A percentile compares a stretch with the other conserved stretches of the same genome.
phyloP scores from a whole-genome alignment of 2,329 filamentous ascomycete genomes.

The Magnaporthiopsis poae region DNA sequence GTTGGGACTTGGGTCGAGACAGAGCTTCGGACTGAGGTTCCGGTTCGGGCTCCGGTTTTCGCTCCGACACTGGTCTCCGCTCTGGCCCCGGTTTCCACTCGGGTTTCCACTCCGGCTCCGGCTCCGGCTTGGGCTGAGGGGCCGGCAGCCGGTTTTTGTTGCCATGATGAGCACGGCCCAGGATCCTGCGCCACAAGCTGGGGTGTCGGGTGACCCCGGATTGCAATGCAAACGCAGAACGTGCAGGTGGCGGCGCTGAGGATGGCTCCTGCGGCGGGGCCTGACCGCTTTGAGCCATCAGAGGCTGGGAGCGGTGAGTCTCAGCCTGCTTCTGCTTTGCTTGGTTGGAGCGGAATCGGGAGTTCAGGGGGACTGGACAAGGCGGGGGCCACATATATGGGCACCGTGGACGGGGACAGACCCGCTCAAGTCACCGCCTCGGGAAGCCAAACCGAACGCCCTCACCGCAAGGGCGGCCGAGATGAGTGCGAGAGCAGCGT shows the following conservation, averaged over 20 bases:
- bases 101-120: background rate
- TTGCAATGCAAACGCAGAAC: background rate
- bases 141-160: background rate
- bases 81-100: background rate
- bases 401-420: background rate
- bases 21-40: too few relatives aligned
- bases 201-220: slow-evolving; percentile 5
- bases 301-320: slow-evolving; percentile 6
- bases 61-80: background rate
- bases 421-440: background rate
- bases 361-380: background rate
- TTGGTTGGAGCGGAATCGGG: slow-evolving; percentile 6
- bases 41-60: background rate
- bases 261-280: slow-evolving; percentile 12
- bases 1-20: slow-evolving; percentile 13
- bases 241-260: slow-evolving; percentile 9
- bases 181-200: slow-evolving; percentile 13
- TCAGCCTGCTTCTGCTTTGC: slow-evolving; percentile 6
- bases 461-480: background rate
- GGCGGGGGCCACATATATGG: background rate
- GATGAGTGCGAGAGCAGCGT: background rate
- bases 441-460: background rate
- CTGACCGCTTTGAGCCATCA: slow-evolving; percentile 20
- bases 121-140: background rate
- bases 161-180: slow-evolving; percentile 8